Evolutionary conservation across 2,329 filamentous ascomycete species (phyloP), one percentile per base, ranked within the genome.

Genomic region (Nemania abortiva): DNA sequence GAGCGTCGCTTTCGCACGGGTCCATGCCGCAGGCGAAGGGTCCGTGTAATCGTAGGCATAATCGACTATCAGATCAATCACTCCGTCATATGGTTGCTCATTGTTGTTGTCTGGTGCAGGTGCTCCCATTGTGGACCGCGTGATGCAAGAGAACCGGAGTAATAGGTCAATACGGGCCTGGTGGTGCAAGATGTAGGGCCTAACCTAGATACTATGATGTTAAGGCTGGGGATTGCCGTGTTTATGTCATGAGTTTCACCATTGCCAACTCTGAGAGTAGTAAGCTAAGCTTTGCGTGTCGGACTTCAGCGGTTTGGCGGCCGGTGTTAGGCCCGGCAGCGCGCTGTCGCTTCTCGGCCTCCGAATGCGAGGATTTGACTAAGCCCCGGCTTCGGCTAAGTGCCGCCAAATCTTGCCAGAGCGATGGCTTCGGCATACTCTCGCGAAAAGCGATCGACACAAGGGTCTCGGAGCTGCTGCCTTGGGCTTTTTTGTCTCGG

Each of bases 1-100:
- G 15, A 80, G 67, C 3, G 69, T 69, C 50, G 71, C 61, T 58
- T 70, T 66, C 42, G 61, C 62, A 18, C 66, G 62, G 49, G 65
- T 49, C 61, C 52, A 55, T 39, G 70, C 70, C 27, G 42, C 56
- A 37, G 67, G 52, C 5, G 70, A 68, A 24, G 57, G 42, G n/a
- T 70, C 47, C 22, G 67, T 57, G 24, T 68, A 68, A 24, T 72
- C 64, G 24, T 70, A 72, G 22, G 65, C 70, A 62, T 72, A 72
- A 57, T 68, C 61, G n/a, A 69, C 65, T 15, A 72, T 61, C 18
- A 45, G 50, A 37, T 42, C 37, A 24, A 72, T 68, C 4, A 72
- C 53, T 2, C 63, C 60, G 31, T 72, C 70, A 45, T 70, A 72
- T 52, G 68, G 56, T 31, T 61, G 39, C 15, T 58, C 65, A 13